A percentile compares a stretch with the other conserved stretches of the same genome.
These are phyloP conservation scores for Penicillium fimorum DNA, from an alignment of 495 filamentous ascomycete genomes.

Conservation along the genomic window DNA sequence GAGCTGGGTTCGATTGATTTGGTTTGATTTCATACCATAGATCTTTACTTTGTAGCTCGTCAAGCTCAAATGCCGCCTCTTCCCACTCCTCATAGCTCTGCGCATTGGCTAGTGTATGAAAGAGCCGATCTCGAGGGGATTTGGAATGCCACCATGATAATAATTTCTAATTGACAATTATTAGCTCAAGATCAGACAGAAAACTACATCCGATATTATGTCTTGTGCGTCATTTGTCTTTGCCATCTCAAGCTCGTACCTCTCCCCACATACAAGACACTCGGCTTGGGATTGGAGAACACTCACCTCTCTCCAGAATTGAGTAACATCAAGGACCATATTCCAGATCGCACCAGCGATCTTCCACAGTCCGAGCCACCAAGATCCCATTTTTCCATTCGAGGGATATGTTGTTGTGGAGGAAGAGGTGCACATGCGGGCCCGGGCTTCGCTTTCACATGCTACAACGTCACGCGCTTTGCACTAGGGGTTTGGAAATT, in stretches of 20 bases:
- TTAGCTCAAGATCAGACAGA: background rate
- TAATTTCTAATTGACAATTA: constrained; percentile 26
- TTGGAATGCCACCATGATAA: constrained; percentile 43
- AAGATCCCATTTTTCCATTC: constrained; percentile 24
- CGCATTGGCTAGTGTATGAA: constrained; percentile 56
- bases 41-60: constrained; percentile 74
- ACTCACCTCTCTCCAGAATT: constrained; percentile 64
- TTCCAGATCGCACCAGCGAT: constrained; percentile 46
- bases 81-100: constrained; percentile 81
- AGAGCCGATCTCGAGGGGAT: constrained; percentile 34
- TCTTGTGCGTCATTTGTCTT: background rate
- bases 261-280: background rate
- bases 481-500: background rate
- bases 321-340: constrained; percentile 59
- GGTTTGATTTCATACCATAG: constrained; percentile 61
- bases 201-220: background rate
- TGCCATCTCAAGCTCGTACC: background rate
- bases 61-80: constrained; percentile 72
- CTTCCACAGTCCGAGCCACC: constrained; percentile 31
- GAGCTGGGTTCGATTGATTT: background rate
- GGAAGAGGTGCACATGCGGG: constrained; percentile 13
- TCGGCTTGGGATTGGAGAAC: background rate
- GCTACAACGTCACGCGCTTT: constrained; percentile 29
- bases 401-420: constrained; percentile 2
- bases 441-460: constrained; percentile 35